A percentile compares a stretch with the other conserved stretches of the same genome.
These are phyloP conservation scores for Phialocephala sp. DNA, from an alignment of 2,329 filamentous ascomycete species.

Conservation along the genomic window DNA sequence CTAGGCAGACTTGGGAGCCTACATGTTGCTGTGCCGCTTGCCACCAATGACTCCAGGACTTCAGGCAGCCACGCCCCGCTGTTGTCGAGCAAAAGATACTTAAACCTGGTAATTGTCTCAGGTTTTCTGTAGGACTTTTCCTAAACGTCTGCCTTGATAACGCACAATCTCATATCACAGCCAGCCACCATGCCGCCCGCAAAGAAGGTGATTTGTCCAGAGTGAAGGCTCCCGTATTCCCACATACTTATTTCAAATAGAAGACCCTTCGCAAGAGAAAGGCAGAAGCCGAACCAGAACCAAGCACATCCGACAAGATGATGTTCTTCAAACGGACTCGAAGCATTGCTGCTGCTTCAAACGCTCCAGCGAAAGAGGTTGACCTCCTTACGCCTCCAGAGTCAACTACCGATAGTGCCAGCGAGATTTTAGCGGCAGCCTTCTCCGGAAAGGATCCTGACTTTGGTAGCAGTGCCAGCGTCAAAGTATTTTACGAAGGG, in stretches of 20 bases:
- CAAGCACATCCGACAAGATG: slow-evolving; percentile 9
- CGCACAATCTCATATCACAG: background rate
- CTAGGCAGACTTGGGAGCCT: slow-evolving; percentile 18
- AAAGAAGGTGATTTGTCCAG: background rate
- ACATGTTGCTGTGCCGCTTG: slow-evolving; percentile 8
- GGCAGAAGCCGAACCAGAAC: slow-evolving; percentile 13
- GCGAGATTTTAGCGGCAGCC: background rate
- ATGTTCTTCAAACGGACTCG: slow-evolving; percentile 11
- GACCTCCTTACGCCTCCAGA: slow-evolving; percentile 16
- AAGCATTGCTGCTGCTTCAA: background rate
- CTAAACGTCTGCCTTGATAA: slow-evolving; percentile 2
- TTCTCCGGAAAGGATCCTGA: slow-evolving; percentile 25
- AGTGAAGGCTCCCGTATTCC: background rate
- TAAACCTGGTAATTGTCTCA: background rate
- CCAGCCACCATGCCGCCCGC: slow-evolving; percentile 5
- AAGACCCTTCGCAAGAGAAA: slow-evolving; percentile 17
- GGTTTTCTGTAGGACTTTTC: slow-evolving; percentile 15
- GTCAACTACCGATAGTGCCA: background rate
- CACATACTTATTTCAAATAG: background rate
- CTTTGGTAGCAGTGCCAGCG: slow-evolving; percentile 24
- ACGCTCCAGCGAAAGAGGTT: slow-evolving; percentile 12
- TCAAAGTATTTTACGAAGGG: slow-evolving; percentile 33
- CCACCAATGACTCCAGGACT: slow-evolving; percentile 9
- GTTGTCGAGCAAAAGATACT: background rate
- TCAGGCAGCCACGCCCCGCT: slow-evolving; percentile 3